phyloP scores from a whole-genome alignment of 106 monocot genomes.

The Allium fistulosum region DNA sequence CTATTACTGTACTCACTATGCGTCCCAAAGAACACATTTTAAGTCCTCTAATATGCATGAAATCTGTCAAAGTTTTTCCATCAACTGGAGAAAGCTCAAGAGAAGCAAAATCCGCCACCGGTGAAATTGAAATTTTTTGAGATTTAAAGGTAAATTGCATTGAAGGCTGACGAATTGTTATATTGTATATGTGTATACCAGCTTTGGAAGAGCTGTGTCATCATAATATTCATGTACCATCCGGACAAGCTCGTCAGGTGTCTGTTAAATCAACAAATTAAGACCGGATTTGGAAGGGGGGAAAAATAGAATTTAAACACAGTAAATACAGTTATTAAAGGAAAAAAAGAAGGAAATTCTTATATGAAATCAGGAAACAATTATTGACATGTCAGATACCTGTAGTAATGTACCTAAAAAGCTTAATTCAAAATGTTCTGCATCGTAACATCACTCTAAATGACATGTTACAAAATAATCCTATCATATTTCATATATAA shows the following conservation, averaged over 20 bases:
- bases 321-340: no score
- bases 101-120: constrained; percentile 95
- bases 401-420: no score
- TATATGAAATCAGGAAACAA: no score
- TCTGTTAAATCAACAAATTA: constrained; percentile 22
- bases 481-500: no score
- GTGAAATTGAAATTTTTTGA: neutral
- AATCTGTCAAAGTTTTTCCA: constrained; percentile 84
- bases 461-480: no score
- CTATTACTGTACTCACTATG: constrained; percentile 42
- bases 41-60: constrained; percentile 90
- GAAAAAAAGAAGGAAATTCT: no score
- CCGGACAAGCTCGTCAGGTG: constrained; percentile 44
- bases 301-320: no score
- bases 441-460: no score
- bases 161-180: neutral
- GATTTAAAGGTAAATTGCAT: neutral
- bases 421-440: no score
- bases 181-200: constrained; percentile 34
- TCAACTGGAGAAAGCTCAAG: constrained; percentile 95
- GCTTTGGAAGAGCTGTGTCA: constrained; percentile 81
- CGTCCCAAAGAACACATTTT: constrained; percentile 78
- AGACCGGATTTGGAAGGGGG: no score
- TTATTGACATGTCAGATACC: no score
- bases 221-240: constrained; percentile 79